Base-by-base conservation (phyloP, 2,329 filamentous ascomycete species). In the Aspergillus hiratsukae region DNA sequence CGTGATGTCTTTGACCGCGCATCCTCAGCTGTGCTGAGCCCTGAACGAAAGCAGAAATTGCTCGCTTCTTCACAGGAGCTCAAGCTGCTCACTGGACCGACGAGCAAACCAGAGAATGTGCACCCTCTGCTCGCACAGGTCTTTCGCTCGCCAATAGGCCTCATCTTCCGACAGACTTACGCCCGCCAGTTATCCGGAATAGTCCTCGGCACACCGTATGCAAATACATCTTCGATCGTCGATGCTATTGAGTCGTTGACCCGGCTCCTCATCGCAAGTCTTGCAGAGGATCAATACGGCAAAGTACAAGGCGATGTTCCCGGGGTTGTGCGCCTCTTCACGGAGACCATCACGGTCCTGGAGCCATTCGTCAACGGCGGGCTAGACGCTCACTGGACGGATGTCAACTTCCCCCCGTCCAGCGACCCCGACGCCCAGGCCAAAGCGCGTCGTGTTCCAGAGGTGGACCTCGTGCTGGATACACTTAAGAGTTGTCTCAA, bases 281-380 rank as follows among this genome's bases (percentile, higher is more conserved):
- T 97, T 53, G 78, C 79, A 3, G 92, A 97, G 72, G 93, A 97
- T 70, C 82, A 82, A 49, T 94, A 86, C 68, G 93, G 93, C 14
- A 89, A 90, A 64, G 93, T 95, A n/a, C 88, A 95, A 62, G 81
- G 86, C 46, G 89, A 94, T 61, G 85, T 97, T 2, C 84, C 89
- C 1, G 76, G 76, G 50, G 87, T 96, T 55, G 84, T 97, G 51
- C 83, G 87, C 49, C 84, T 85, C 1, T 83, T 95, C 58, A 92
- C 90, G 0, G 69, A 71, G 48, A 85, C 89, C 0, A 86, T 91
- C 55, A 81, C 78, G 54, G 85, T 85, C 62, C 76, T 96, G 3
- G 87, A 96, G 66, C 75, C 70, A 1, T 91, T 95, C 68, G 80
- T 85, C 61, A 62, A 74, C 48, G 67, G 64, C 25, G 73, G 72